Evolutionary conservation across 306 rosid species (phyloP).

Genomic region (Heteromeles arbutifolia): DNA sequence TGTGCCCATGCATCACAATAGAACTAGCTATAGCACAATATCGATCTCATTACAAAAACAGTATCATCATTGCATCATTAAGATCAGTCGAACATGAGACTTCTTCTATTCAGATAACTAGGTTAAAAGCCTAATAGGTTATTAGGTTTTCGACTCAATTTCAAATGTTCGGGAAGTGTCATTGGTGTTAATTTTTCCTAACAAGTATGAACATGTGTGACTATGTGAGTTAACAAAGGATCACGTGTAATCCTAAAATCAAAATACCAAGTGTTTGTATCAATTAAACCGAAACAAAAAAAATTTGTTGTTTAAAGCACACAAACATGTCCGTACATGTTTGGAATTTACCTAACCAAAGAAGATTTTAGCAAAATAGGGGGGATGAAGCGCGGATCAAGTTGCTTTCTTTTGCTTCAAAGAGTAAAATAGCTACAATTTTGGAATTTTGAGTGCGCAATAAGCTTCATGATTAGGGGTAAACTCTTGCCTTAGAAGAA

Average conservation of each 20-base stretch:
- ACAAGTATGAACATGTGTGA: neutral
- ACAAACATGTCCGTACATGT: slow-evolving; percentile 10
- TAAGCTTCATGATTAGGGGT: slow-evolving; percentile 28
- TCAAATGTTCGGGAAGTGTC: neutral
- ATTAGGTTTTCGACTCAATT: neutral
- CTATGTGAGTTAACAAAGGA: too few species aligned
- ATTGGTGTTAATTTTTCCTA: neutral
- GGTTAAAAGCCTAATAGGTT: too few species aligned
- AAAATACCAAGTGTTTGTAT: too few species aligned
- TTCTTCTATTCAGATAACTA: too few species aligned
- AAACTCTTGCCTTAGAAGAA: slow-evolving; percentile 37
- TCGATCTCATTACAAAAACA: too few species aligned
- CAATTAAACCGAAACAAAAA: too few species aligned
- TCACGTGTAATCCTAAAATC: too few species aligned
- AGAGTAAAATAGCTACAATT: slow-evolving; percentile 9
- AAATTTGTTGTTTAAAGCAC: neutral
- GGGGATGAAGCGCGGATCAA: neutral
- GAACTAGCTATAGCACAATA: too few species aligned
- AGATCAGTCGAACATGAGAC: too few species aligned
- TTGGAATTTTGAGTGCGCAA: slow-evolving; percentile 14
- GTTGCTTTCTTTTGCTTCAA: slow-evolving; percentile 17
- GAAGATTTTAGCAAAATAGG: neutral
- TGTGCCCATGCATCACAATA: too few species aligned
- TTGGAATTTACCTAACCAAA: slow-evolving; percentile 17
- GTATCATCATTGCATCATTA: too few species aligned